Conservation (phyloP, 352 stramenopile species). For the Blastocystis sp. region DNA sequence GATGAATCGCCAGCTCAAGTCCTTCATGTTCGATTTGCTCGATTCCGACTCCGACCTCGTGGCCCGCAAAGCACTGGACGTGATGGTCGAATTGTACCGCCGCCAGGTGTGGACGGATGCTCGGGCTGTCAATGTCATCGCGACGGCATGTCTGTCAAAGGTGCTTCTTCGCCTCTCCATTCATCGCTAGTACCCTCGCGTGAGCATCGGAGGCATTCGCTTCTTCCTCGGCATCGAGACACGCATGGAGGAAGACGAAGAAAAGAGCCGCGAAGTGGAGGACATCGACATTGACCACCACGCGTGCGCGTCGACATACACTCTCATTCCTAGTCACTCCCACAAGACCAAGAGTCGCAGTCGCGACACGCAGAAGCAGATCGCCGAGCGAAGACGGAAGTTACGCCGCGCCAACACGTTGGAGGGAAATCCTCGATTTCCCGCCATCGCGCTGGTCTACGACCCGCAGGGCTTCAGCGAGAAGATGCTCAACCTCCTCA, state of each 20-base stretch:
- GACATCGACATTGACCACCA: conserved; percentile 81
- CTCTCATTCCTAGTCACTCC: conserved; percentile 32
- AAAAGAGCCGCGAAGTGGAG: conserved; percentile 79
- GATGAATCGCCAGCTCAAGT: conserved; percentile 89
- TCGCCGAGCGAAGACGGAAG: conserved; percentile 72
- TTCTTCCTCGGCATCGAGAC: conserved; percentile 98
- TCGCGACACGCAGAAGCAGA: conserved; percentile 77
- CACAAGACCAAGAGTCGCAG: conserved; percentile 74
- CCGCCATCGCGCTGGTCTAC: conserved; percentile 92
- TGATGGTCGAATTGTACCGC: conserved; percentile 91
- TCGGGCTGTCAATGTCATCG: conserved; percentile 91
- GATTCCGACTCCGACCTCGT: conserved; percentile 81
- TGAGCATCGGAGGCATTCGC: conserved; percentile 85
- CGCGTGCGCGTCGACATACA: neutral
- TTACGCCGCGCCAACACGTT: conserved; percentile 53
- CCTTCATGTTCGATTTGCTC: conserved; percentile 90
- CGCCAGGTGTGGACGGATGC: conserved; percentile 90
- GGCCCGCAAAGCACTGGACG: conserved; percentile 84
- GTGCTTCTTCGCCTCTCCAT: conserved; percentile 71
- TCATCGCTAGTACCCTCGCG: conserved; percentile 79
- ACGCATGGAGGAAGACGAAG: conserved; percentile 89
- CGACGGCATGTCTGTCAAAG: conserved; percentile 79
- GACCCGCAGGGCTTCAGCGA: conserved; percentile 85
- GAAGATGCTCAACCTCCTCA: conserved; percentile 48
- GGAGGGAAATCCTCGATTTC: conserved; percentile 79